A percentile compares a stretch with the other conserved stretches of the same genome.
Conservation (phyloP, 345 rosid species). For the Carallia pectinifolia region DNA sequence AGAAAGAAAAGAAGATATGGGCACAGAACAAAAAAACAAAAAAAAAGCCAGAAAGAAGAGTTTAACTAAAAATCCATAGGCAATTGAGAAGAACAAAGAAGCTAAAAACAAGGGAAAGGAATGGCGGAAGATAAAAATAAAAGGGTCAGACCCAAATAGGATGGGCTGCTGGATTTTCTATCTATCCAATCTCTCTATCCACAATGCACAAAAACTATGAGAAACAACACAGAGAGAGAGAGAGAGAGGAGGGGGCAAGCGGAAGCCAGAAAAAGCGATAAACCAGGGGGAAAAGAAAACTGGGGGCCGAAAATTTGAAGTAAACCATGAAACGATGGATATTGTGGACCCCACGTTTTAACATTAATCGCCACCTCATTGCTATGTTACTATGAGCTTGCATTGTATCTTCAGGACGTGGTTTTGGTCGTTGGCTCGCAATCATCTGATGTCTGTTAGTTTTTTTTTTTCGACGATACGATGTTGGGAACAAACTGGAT, state of each 20-base stretch:
- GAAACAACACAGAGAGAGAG: not conserved
- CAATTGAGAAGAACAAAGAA: too few species aligned
- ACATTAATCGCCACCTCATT: not conserved
- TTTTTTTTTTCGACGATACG: too few species aligned
- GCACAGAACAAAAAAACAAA: too few species aligned
- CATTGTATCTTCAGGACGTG: too few species aligned
- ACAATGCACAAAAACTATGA: not conserved
- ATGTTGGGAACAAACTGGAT: too few species aligned
- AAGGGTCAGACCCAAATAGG: too few species aligned
- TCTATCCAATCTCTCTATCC: not conserved
- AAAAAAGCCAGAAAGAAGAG: not conserved
- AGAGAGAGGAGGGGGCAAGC: not conserved
- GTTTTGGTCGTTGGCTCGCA: too few species aligned
- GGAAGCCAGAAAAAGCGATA: not conserved
- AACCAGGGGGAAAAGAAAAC: not conserved
- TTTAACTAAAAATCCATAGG: too few species aligned
- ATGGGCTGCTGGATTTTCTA: not conserved
- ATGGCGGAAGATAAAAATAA: not conserved
- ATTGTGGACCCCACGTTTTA: not conserved
- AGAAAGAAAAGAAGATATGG: not conserved
- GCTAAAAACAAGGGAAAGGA: not conserved
- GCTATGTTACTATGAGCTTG: too few species aligned
- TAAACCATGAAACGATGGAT: not conserved
- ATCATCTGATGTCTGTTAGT: too few species aligned
- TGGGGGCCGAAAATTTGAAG: not conserved